Evolutionary conservation across 192 early-diverging fungal genomes (phyloP).

Genomic region (Backusella westeae): DNA sequence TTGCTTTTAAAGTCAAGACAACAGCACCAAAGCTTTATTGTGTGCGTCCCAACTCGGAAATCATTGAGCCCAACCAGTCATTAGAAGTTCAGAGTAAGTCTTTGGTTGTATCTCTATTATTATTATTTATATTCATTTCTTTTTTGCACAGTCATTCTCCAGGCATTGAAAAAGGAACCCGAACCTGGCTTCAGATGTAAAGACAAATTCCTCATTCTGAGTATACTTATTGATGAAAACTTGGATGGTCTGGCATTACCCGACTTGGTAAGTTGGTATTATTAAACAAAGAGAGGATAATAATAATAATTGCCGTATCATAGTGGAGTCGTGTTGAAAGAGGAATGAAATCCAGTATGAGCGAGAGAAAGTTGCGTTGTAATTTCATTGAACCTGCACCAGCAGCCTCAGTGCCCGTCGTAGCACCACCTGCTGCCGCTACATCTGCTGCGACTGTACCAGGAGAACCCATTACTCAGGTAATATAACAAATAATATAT

Average conservation of each 20-base stretch:
- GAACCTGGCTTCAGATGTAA: conserved; percentile 80
- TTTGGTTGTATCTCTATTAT: background rate
- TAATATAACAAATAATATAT: background rate
- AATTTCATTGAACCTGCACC: background rate
- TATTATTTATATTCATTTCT: background rate
- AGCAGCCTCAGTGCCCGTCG: background rate
- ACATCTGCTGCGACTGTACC: background rate
- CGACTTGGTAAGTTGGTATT: conserved; percentile 54
- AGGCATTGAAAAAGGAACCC: conserved; percentile 85
- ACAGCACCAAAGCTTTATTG: conserved; percentile 98
- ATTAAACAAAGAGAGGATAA: too few relatives aligned
- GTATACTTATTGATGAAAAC: conserved; percentile 72
- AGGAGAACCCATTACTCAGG: background rate
- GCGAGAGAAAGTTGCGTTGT: background rate
- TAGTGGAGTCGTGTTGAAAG: conserved; percentile 9
- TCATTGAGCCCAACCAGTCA: conserved; percentile 63
- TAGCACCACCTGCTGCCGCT: background rate
- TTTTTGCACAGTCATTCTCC: conserved; percentile 67
- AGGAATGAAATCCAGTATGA: background rate
- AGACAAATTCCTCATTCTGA: conserved; percentile 97
- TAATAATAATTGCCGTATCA: background rate
- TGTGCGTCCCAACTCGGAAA: conserved; percentile 90
- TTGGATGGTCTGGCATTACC: conserved; percentile 57
- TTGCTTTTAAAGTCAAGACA: conserved; percentile 99
- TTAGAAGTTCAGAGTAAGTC: conserved; percentile 74